phyloP scores from a whole-genome alignment of 2,329 filamentous ascomycete genomes.

The Claviceps pusilla region DNA sequence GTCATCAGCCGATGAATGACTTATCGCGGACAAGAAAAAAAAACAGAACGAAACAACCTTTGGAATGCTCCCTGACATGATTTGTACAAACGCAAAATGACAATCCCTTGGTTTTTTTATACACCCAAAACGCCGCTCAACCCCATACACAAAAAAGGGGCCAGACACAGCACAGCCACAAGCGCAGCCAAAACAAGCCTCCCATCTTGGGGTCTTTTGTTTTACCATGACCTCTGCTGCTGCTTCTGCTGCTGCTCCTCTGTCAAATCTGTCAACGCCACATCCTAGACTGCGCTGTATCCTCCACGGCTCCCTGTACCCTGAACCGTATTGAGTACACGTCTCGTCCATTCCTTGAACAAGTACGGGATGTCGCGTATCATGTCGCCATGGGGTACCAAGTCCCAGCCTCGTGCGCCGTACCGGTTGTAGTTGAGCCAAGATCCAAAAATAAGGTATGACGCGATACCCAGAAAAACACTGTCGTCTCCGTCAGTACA shows the following conservation, averaged over 20 bases:
- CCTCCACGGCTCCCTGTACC: conserved; percentile 73
- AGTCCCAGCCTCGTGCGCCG: conserved; percentile 85
- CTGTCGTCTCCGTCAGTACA: conserved; percentile 27
- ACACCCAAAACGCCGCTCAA: conserved; percentile 13
- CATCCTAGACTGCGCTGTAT: conserved; percentile 71
- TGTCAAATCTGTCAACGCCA: background rate
- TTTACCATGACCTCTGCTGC: background rate
- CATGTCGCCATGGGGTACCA: conserved; percentile 81
- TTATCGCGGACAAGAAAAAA: background rate
- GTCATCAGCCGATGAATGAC: background rate
- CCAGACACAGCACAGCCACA: background rate
- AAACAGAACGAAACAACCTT: background rate
- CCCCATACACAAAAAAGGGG: background rate
- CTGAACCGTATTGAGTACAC: conserved; percentile 70
- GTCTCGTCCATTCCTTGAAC: conserved; percentile 71
- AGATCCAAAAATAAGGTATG: conserved; percentile 93
- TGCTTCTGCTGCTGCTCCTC: background rate
- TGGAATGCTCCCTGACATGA: background rate
- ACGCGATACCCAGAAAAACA: conserved; percentile 66
- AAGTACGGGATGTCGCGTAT: conserved; percentile 87
- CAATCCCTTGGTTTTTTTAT: conserved; percentile 8
- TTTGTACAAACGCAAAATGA: conserved; percentile 13
- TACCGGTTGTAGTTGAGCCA: conserved; percentile 99
- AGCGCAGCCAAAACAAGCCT: background rate
- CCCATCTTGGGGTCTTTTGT: background rate